phyloP scores from a whole-genome alignment of 257 asterid genomes.

The Nicotiana paniculata region DNA sequence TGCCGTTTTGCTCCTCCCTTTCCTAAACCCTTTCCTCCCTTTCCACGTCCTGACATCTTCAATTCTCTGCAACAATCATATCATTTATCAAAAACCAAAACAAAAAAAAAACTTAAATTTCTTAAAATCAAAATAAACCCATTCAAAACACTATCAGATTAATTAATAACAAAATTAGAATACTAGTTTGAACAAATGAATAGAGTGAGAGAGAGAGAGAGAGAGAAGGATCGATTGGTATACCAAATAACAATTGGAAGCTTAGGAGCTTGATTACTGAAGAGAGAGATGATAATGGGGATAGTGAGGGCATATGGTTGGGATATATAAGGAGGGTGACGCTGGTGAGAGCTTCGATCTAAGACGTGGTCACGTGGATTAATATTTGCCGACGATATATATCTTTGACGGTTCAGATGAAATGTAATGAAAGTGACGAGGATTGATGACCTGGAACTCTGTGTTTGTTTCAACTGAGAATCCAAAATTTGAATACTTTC shows the following conservation, averaged over 20 bases:
- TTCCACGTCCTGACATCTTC: constrained; percentile 6
- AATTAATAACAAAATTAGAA: no score
- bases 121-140: no score
- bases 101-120: no score
- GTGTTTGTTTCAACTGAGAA: background rate
- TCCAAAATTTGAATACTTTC: background rate
- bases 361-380: background rate
- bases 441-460: background rate
- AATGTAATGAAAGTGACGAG: background rate
- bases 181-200: no score
- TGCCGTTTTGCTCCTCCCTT: constrained; percentile 13
- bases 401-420: background rate
- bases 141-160: no score
- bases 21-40: constrained; percentile 9
- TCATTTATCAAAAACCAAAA: background rate
- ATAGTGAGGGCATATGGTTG: rapidly evolving
- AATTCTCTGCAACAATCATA: background rate
- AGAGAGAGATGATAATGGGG: background rate
- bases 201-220: background rate
- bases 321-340: background rate
- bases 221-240: background rate
- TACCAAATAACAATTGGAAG: background rate
- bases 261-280: background rate
- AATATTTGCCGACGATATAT: background rate
- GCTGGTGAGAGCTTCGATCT: background rate